Percentiles rank a stretch among this genome's conserved stretches.
Conservation (phyloP, 805 yeast species). For the Zygoascus tannicola region DNA sequence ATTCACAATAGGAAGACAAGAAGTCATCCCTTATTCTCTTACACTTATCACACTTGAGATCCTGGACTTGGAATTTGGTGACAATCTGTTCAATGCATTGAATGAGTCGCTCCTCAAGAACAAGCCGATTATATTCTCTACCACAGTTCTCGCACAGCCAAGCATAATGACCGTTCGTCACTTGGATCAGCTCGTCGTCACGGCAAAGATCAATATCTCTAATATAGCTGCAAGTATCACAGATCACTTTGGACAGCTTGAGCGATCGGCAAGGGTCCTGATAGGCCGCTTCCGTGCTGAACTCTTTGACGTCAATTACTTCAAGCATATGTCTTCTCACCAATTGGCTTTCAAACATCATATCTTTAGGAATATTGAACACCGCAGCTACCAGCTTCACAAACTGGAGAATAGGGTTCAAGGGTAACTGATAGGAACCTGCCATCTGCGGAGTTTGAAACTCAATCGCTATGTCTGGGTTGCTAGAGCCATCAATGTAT, state of each 20-base stretch:
- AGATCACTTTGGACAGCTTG: conserved; percentile 55
- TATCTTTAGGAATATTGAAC: conserved; percentile 51
- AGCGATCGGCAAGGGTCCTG: conserved; percentile 66
- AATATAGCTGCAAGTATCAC: conserved; percentile 68
- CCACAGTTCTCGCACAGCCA: conserved; percentile 62
- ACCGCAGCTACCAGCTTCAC: conserved; percentile 70
- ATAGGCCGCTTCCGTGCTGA: conserved; percentile 65
- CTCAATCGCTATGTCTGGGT: conserved; percentile 51
- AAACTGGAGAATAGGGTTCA: conserved; percentile 71
- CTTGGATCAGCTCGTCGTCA: conserved; percentile 37
- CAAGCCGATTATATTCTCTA: conserved; percentile 51
- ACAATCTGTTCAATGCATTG: conserved; percentile 48
- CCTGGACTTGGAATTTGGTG: conserved; percentile 66
- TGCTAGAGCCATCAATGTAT: conserved; percentile 59
- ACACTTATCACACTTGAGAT: conserved; percentile 73
- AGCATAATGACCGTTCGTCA: conserved; percentile 23
- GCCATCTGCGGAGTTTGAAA: conserved; percentile 70
- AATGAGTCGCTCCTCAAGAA: conserved; percentile 72
- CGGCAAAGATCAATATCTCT: conserved; percentile 77
- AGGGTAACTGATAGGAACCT: conserved; percentile 52
- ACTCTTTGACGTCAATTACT: conserved; percentile 74
- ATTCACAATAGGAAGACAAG: conserved; percentile 65
- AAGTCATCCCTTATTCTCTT: conserved; percentile 54
- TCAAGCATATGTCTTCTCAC: conserved; percentile 65
- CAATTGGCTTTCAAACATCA: conserved; percentile 63